phyloP scores from a whole-genome alignment of 1,284 basidiomycete species.

The Ustilago loliicola region DNA sequence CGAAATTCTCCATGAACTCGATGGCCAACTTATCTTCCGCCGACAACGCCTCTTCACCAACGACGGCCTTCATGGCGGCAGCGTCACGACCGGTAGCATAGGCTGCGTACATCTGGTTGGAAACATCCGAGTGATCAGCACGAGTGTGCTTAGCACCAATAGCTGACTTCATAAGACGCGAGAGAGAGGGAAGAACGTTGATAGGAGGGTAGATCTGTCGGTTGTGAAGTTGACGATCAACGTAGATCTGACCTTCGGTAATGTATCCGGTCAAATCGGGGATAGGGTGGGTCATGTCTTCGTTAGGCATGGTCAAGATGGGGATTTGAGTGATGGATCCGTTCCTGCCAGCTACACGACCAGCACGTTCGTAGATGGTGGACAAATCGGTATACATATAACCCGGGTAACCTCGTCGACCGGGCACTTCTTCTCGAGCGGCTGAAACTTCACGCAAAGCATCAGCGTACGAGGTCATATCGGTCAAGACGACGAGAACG shows the following conservation, averaged over 20 bases:
- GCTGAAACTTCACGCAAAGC: conserved; percentile 94
- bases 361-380: conserved; percentile 99
- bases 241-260: conserved; percentile 97
- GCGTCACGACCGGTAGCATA: conserved; percentile 84
- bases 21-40: conserved; percentile 78
- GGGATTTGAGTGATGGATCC: conserved; percentile 99
- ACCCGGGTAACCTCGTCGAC: conserved; percentile 97
- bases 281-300: conserved; percentile 99
- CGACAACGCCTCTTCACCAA: conserved; percentile 96
- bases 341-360: conserved; percentile 96
- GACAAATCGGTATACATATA: conserved; percentile 82
- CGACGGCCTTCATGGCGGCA: conserved; percentile 98
- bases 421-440: conserved; percentile 98
- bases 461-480: conserved; percentile 99
- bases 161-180: conserved; percentile 99
- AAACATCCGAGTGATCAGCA: conserved; percentile 98
- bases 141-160: conserved; percentile 97
- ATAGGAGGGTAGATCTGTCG: conserved; percentile 99
- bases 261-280: conserved; percentile 99
- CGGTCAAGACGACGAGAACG: conserved; percentile 97
- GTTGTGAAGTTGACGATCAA: conserved; percentile 90
- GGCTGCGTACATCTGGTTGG: conserved; percentile 72
- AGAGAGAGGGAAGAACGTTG: conserved; percentile 98
- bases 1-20: conserved; percentile 69
- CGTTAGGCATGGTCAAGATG: conserved; percentile 99